phyloP scores from a whole-genome alignment of 192 early-diverging fungal species.

The Irineochytrium annulatum region DNA sequence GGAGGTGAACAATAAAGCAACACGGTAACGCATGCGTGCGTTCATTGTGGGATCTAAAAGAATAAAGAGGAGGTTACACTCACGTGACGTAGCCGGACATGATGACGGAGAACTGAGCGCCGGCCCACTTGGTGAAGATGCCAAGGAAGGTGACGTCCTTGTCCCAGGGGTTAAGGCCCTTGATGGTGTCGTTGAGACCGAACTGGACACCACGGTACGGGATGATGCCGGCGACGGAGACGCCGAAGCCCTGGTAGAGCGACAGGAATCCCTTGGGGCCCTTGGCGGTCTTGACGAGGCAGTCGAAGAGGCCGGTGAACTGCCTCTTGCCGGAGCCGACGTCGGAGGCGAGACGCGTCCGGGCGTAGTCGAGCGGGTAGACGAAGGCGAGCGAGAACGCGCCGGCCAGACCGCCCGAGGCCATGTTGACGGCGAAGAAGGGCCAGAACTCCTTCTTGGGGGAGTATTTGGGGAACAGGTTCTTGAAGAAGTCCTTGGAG shows the following conservation, averaged over 20 bases:
- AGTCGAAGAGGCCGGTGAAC: constrained; percentile 84
- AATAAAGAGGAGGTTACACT: too few species aligned
- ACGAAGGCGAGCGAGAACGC: constrained; percentile 83
- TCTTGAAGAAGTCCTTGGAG: constrained; percentile 95
- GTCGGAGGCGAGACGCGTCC: constrained; percentile 86
- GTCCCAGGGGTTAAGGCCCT: constrained; percentile 35
- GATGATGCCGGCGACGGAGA: constrained; percentile 88
- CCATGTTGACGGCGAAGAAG: constrained; percentile 90
- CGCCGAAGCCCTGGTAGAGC: constrained; percentile 93
- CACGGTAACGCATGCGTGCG: too few species aligned
- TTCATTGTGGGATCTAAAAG: too few species aligned
- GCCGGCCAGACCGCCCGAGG: constrained; percentile 92
- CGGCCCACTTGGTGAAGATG: constrained; percentile 24
- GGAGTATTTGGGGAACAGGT: constrained; percentile 65
- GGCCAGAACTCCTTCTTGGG: constrained; percentile 66
- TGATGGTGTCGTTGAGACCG: constrained; percentile 73
- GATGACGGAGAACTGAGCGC: constrained; percentile 21
- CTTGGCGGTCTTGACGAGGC: constrained; percentile 63
- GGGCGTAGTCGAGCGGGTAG: constrained; percentile 95
- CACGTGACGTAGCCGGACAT: constrained; percentile 18
- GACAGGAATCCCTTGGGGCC: constrained; percentile 30
- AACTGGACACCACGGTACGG: constrained; percentile 84
- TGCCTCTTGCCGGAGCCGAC: constrained; percentile 78
- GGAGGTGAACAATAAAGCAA: too few species aligned
- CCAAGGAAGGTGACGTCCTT: constrained; percentile 30